Evolutionary conservation across 257 asterid genomes (phyloP), one percentile per base, ranked within the genome.

Genomic region (Paulownia fortunei): DNA sequence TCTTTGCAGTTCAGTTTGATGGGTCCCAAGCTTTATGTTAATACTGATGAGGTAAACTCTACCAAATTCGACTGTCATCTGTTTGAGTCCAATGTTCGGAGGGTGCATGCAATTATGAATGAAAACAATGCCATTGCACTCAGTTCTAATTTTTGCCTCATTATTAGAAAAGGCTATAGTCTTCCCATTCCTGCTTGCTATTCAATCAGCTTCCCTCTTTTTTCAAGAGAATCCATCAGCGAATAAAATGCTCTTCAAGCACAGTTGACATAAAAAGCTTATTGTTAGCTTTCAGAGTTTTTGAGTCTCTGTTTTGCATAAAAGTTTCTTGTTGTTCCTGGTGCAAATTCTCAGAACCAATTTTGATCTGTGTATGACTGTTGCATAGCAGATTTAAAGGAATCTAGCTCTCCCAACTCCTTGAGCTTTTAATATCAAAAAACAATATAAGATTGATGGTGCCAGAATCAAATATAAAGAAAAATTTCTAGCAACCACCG

Each of bases 1-100:
- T 89, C 97, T 34, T 84, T 92, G 82, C 90, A 87, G 85, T 92
- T 92, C 89, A 89, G 97, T 86, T 81, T 92, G 78, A 87, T 90
- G 93, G 97, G 97, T 36, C 95, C 97, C n/a, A 92, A 89, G 86
- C 91, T 92, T 12, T 87, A 88, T 64, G 93, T 92, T 27, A 87
- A 89, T 78, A 81, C 93, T 51, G 89, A 85, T 72, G 88, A 82
- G 90, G 97, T 91, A 85, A 37, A 32, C 26, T 52, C 32, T 44
- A 32, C 12, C 47, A 32, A 27, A 55, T 19, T 52, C 52, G 2
- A 52, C 23, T 19, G 64, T 68, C 52, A 21, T 67, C 62, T 63
- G 7, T 52, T 73, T 64, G 3, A 46, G 34, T 26, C 46, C 13
- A 19, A 74, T 65, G 76, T 63, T 46, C 15, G 13, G 82, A 39